Conservation (phyloP, 306 rosid species). For the Vigna angularis region DNA sequence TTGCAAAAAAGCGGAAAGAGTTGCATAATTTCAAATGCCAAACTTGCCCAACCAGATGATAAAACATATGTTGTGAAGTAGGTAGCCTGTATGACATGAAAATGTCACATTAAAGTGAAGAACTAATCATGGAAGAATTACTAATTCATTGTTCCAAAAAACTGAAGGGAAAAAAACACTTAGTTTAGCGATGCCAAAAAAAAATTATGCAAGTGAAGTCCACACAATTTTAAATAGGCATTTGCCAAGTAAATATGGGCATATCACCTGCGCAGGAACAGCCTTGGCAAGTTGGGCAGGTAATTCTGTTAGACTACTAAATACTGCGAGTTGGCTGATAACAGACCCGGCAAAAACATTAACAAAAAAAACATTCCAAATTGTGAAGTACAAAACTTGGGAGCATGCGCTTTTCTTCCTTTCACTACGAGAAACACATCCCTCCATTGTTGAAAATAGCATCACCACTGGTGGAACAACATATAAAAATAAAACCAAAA, state of each 20-base stretch:
- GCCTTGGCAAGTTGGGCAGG: slow-evolving; percentile 85
- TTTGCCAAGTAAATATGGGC: slow-evolving; percentile 20
- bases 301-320: slow-evolving; percentile 73
- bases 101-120: slow-evolving; percentile 30
- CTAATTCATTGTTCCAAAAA: slow-evolving; percentile 3
- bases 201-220: slow-evolving; percentile 2
- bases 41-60: slow-evolving; percentile 97
- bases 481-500: slow-evolving; percentile 71
- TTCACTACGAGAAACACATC: slow-evolving; percentile 83
- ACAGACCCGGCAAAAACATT: slow-evolving; percentile 86
- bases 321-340: slow-evolving; percentile 66
- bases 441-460: slow-evolving; percentile 80
- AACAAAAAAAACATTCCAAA: slow-evolving; percentile 96
- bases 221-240: slow-evolving; percentile 17
- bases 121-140: neutral
- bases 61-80: slow-evolving; percentile 90
- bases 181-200: slow-evolving; percentile 8
- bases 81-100: slow-evolving; percentile 63
- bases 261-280: slow-evolving; percentile 86
- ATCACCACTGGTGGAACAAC: slow-evolving; percentile 85
- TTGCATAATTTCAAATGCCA: slow-evolving; percentile 88
- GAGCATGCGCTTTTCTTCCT: slow-evolving; percentile 90
- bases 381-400: slow-evolving; percentile 86
- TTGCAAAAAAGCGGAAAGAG: slow-evolving; percentile 70
- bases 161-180: slow-evolving; percentile 4